phyloP scores from a whole-genome alignment of 805 yeast species.

The Ogataea neopini region DNA sequence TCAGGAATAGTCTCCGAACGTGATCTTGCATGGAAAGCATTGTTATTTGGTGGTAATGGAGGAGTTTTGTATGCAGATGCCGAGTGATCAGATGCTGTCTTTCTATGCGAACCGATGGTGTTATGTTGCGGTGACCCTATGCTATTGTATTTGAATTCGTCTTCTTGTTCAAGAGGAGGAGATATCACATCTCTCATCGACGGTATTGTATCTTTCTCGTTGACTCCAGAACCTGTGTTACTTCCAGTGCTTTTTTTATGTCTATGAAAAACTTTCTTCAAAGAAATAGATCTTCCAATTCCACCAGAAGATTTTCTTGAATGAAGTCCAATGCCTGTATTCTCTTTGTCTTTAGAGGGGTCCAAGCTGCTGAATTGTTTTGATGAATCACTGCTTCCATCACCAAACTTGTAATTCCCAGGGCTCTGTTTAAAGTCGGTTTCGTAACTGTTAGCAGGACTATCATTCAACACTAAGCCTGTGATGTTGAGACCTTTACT shows the following conservation, averaged over 20 bases:
- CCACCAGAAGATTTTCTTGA: slow-evolving; percentile 24
- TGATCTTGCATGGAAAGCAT: slow-evolving; percentile 40
- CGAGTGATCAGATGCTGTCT: slow-evolving; percentile 34
- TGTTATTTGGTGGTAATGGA: slow-evolving; percentile 39
- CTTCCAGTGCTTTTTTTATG: slow-evolving; percentile 31
- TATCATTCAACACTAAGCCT: slow-evolving; percentile 15
- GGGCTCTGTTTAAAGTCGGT: slow-evolving; percentile 14
- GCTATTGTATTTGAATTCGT: slow-evolving; percentile 5
- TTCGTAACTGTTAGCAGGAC: slow-evolving; percentile 7
- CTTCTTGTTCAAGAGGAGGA: slow-evolving; percentile 16
- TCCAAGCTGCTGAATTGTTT: slow-evolving; percentile 4
- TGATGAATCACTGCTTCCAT: background rate
- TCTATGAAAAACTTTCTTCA: slow-evolving; percentile 27
- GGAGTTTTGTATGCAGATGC: slow-evolving; percentile 44
- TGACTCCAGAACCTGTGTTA: slow-evolving; percentile 9
- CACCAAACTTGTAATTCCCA: slow-evolving; percentile 24
- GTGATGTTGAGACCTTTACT: slow-evolving; percentile 27
- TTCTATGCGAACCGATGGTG: slow-evolving; percentile 17
- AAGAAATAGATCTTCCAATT: slow-evolving; percentile 26
- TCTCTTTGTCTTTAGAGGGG: slow-evolving; percentile 17
- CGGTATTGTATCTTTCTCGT: slow-evolving; percentile 16
- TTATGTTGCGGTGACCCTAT: slow-evolving; percentile 5
- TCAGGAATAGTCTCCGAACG: slow-evolving; percentile 45
- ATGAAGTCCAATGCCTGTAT: slow-evolving; percentile 11
- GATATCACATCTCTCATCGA: slow-evolving; percentile 20